These are phyloP conservation scores for Metschnikowia cerradonensis DNA, from an alignment of 805 yeast species.

Conservation along the genomic window DNA sequence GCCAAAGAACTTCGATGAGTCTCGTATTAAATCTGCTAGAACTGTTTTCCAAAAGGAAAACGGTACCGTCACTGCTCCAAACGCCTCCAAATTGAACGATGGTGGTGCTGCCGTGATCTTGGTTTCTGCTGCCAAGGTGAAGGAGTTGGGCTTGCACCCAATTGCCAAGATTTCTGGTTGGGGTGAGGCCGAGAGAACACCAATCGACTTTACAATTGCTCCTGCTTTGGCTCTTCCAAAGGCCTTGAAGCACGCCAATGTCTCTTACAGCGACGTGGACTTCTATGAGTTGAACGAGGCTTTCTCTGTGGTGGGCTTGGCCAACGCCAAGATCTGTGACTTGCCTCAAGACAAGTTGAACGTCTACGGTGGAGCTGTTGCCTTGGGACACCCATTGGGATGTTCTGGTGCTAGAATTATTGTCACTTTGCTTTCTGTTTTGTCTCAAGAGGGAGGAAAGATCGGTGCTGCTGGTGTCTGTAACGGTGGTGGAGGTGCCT, in stretches of 20 bases:
- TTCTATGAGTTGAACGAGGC: constrained; percentile 97
- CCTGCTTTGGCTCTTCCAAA: constrained; percentile 95
- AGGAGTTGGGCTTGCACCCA: constrained; percentile 84
- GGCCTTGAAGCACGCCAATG: constrained; percentile 83
- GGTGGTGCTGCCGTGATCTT: constrained; percentile 96
- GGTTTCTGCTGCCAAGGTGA: constrained; percentile 78
- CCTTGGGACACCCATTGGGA: constrained; percentile 92
- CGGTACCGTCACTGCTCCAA: constrained; percentile 96
- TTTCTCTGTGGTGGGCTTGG: constrained; percentile 92
- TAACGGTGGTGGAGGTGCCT: constrained; percentile 99
- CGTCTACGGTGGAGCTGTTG: constrained; percentile 94
- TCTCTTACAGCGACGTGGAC: constrained; percentile 66
- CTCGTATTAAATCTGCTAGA: constrained; percentile 76
- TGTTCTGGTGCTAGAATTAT: constrained; percentile 94
- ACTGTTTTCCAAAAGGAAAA: constrained; percentile 91
- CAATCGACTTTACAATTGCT: constrained; percentile 93
- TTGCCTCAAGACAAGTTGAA: constrained; percentile 68
- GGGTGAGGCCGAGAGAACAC: constrained; percentile 98
- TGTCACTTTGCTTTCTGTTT: constrained; percentile 77
- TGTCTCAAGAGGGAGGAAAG: constrained; percentile 74
- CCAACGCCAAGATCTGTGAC: constrained; percentile 69
- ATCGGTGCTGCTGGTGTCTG: constrained; percentile 94
- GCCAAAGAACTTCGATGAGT: constrained; percentile 68
- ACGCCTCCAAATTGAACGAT: constrained; percentile 93
- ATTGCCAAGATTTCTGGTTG: constrained; percentile 85